phyloP scores from a whole-genome alignment of 495 filamentous ascomycete genomes.

The Aspergillus wentii region DNA sequence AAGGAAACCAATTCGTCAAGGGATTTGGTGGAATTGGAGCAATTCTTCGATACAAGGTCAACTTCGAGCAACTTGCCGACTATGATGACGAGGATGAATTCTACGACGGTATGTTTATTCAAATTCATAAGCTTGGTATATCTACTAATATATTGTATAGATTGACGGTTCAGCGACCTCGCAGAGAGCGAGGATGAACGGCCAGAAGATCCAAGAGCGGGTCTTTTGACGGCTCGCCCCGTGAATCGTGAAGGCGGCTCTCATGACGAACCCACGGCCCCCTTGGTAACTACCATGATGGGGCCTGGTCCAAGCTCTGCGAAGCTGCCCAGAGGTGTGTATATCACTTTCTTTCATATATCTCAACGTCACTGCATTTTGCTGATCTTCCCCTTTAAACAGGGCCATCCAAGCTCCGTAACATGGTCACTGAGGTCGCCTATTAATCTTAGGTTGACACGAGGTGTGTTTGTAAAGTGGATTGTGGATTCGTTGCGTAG shows the following conservation, averaged over 20 bases:
- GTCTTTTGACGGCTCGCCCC: constrained; percentile 56
- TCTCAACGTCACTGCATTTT: constrained; percentile 3
- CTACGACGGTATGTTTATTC: constrained; percentile 74
- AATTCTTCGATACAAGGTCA: constrained; percentile 97
- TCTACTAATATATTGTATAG: constrained; percentile 33
- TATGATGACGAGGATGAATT: constrained; percentile 96
- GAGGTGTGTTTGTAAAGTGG: constrained; percentile 29
- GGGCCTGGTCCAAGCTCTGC: constrained; percentile 28
- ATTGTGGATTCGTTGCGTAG: constrained; percentile 28
- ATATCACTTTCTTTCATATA: neutral
- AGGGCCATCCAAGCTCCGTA: constrained; percentile 47
- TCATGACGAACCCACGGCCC: constrained; percentile 30
- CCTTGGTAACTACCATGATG: constrained; percentile 23
- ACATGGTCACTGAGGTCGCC: constrained; percentile 23
- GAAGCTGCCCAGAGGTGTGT: constrained; percentile 37
- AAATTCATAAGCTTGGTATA: constrained; percentile 1
- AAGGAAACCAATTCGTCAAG: constrained; percentile 99
- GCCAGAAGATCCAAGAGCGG: constrained; percentile 65
- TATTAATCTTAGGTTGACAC: constrained; percentile 23
- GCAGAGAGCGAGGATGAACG: constrained; percentile 78
- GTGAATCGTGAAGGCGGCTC: constrained; percentile 33
- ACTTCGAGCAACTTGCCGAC: constrained; percentile 98
- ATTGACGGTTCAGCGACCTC: constrained; percentile 95
- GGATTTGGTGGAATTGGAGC: constrained; percentile 98
- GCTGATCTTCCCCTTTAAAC: no score